phyloP scores from a whole-genome alignment of 345 rosid genomes.

The Gossypium arboreum region DNA sequence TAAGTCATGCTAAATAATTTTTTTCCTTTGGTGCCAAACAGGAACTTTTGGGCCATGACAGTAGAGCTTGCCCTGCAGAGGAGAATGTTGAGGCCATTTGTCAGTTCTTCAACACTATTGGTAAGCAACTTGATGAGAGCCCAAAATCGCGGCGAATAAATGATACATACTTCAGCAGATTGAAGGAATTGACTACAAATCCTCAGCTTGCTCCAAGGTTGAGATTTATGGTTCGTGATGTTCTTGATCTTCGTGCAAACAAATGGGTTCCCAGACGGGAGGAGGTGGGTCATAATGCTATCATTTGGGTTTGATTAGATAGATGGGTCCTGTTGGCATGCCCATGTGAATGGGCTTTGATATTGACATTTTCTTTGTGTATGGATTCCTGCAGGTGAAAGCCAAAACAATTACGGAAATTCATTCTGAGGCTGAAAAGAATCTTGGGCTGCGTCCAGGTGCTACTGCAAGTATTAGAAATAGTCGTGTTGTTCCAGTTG shows the following conservation, averaged over 20 bases:
- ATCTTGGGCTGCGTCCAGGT: slow-evolving; percentile 3
- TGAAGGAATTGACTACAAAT: slow-evolving; percentile 65
- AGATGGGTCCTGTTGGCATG: neutral
- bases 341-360: neutral
- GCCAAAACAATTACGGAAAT: neutral
- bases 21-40: slow-evolving; percentile 23
- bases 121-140: slow-evolving; percentile 83
- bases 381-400: slow-evolving; percentile 42
- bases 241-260: slow-evolving; percentile 70
- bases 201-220: slow-evolving; percentile 59
- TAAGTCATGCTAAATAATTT: neutral
- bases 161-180: slow-evolving; percentile 54
- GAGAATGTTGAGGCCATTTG: slow-evolving; percentile 90
- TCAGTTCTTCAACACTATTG: slow-evolving; percentile 78
- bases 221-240: slow-evolving; percentile 31
- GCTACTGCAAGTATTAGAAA: slow-evolving; percentile 3
- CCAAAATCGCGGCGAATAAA: slow-evolving; percentile 58
- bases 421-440: slow-evolving; percentile 2
- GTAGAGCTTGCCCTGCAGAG: slow-evolving; percentile 65
- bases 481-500: neutral
- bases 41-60: slow-evolving; percentile 80
- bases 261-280: slow-evolving; percentile 93
- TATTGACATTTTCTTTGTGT: neutral
- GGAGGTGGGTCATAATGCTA: slow-evolving; percentile 49
- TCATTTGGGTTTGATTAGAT: neutral